A percentile compares a stretch with the other conserved stretches of the same genome.
These are phyloP conservation scores for Coemansia sp. DNA, from an alignment of 192 early-diverging fungal genomes.

Conservation along the genomic window DNA sequence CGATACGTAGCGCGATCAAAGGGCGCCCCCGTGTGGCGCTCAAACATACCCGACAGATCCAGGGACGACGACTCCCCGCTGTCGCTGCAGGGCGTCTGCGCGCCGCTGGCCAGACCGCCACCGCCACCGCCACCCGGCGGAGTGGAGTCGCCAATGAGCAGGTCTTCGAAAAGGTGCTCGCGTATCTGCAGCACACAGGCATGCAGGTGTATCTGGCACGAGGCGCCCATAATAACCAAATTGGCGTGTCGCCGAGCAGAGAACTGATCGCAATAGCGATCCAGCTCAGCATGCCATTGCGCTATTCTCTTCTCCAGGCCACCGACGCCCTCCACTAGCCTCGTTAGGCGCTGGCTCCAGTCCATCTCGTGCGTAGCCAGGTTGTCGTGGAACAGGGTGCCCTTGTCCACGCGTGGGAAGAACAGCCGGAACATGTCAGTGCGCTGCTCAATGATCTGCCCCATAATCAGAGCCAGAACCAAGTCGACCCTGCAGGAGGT, in stretches of 20 bases:
- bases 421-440: slow-evolving; percentile 49
- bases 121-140: no score
- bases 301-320: slow-evolving; percentile 36
- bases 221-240: slow-evolving; percentile 44
- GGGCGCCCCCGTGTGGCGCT: slow-evolving; percentile 20
- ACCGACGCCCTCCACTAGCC: slow-evolving; percentile 20
- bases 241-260: slow-evolving; percentile 51
- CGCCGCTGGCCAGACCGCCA: neutral
- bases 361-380: slow-evolving; percentile 41
- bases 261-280: slow-evolving; percentile 38
- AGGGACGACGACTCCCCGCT: slow-evolving; percentile 11
- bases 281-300: slow-evolving; percentile 47
- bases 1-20: slow-evolving; percentile 25
- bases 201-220: slow-evolving; percentile 44
- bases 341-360: slow-evolving; percentile 23
- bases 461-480: slow-evolving; percentile 45
- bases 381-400: slow-evolving; percentile 52
- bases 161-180: slow-evolving; percentile 49
- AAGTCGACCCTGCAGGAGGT: slow-evolving; percentile 43
- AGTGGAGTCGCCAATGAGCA: slow-evolving; percentile 9
- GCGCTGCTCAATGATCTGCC: slow-evolving; percentile 49
- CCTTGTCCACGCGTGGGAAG: slow-evolving; percentile 49
- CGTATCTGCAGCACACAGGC: slow-evolving; percentile 49
- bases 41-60: slow-evolving; percentile 26
- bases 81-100: neutral